Conservation (phyloP, 371 early-diverging fungal genomes). For the Mucor piriformis region DNA sequence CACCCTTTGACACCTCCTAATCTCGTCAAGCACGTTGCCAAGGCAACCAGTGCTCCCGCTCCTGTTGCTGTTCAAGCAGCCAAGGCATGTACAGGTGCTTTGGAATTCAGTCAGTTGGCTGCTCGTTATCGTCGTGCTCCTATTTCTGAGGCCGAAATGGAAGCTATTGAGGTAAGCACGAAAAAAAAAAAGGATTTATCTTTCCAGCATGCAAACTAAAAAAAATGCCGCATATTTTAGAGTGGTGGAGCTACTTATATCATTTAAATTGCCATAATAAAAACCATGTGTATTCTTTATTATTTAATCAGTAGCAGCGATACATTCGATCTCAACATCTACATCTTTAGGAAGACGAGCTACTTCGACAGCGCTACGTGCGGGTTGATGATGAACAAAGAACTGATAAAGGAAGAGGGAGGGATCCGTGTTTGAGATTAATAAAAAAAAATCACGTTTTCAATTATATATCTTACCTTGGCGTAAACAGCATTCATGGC, state of each 20-base stretch:
- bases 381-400: constrained; percentile 75
- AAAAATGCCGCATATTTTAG: constrained; percentile 11
- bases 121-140: constrained; percentile 41
- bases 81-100: constrained; percentile 3
- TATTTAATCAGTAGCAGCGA: constrained; percentile 60
- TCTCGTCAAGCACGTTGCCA: constrained; percentile 50
- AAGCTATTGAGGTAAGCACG: constrained; percentile 48
- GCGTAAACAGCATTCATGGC: constrained; percentile 86
- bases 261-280: constrained; percentile 11
- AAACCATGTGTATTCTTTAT: neutral
- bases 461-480: constrained; percentile 16
- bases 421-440: too few relatives aligned
- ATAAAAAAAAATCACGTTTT: too few relatives aligned
- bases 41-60: constrained; percentile 16
- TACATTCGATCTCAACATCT: constrained; percentile 89
- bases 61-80: neutral
- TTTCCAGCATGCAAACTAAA: neutral
- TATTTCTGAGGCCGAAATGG: constrained; percentile 51
- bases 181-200: neutral
- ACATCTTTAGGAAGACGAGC: constrained; percentile 89
- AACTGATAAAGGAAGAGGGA: constrained; percentile 27
- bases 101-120: constrained; percentile 46
- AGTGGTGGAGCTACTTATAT: constrained; percentile 43
- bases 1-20: constrained; percentile 54
- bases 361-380: constrained; percentile 89